A percentile compares a stretch with the other conserved stretches of the same genome.
phyloP scores from a whole-genome alignment of 305 asterid species.

The Fraxinus velutina region DNA sequence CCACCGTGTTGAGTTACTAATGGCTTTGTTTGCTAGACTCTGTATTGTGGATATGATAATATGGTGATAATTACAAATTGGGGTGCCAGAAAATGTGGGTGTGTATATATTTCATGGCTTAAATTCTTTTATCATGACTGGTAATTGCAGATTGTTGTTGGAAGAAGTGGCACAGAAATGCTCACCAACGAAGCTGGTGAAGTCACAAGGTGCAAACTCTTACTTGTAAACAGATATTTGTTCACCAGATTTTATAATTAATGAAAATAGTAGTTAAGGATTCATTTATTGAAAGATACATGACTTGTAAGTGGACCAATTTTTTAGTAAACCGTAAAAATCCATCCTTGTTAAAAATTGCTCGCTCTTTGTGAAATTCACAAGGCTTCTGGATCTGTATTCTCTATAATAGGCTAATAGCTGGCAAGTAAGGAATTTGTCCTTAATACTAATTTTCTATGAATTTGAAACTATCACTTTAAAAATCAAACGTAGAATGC shows the following conservation, averaged over 20 bases:
- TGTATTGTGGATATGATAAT: not conserved
- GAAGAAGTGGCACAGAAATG: constrained; percentile 82
- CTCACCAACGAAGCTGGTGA: constrained; percentile 98
- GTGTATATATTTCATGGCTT: not conserved
- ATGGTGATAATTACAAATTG: not conserved
- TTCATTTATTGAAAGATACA: constrained; percentile 1
- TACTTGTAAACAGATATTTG: constrained; percentile 13
- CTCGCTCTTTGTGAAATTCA: not conserved
- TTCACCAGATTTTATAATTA: not conserved
- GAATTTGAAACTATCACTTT: not conserved
- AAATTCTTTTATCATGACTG: not conserved
- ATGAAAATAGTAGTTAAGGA: not conserved
- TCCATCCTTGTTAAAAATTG: constrained; percentile 11
- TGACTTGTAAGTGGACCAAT: not conserved
- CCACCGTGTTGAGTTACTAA: not conserved
- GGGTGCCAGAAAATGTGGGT: not conserved
- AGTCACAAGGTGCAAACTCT: constrained; percentile 66
- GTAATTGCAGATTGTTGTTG: constrained; percentile 78
- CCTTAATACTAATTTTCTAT: not conserved
- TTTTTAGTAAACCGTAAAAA: not conserved
- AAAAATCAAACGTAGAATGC: not conserved
- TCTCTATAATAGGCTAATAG: not conserved
- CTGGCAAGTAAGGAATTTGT: not conserved
- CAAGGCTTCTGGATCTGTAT: constrained; percentile 5
- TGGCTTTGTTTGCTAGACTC: not conserved